Evolutionary conservation across 2,329 filamentous ascomycete genomes (phyloP).

Genomic region (Fusarium ambrosium): DNA sequence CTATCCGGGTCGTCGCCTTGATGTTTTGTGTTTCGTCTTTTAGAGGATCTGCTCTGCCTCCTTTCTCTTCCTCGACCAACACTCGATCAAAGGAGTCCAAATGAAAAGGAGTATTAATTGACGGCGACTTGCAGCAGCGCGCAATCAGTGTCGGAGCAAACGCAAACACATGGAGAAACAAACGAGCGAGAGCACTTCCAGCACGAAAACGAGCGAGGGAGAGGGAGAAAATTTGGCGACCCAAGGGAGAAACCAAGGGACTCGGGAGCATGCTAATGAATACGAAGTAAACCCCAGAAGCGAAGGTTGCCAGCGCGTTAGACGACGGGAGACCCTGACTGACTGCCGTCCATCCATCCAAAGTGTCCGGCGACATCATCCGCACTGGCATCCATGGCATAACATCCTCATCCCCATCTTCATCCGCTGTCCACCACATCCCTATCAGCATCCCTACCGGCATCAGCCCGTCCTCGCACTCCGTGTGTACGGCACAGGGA

Average conservation of each 20-base stretch:
- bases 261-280: constrained; percentile 31
- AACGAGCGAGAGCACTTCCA: constrained; percentile 8
- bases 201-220: constrained; percentile 19
- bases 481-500: constrained; percentile 35
- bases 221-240: constrained; percentile 13
- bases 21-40: constrained; percentile 27
- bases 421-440: constrained; percentile 30
- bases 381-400: neutral
- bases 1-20: constrained; percentile 7
- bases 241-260: constrained; percentile 35
- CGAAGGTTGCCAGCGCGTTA: constrained; percentile 32
- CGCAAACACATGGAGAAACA: neutral
- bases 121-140: constrained; percentile 8
- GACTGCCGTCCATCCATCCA: constrained; percentile 28
- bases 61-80: constrained; percentile 20
- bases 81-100: constrained; percentile 18
- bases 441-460: constrained; percentile 43
- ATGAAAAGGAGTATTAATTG: constrained; percentile 11
- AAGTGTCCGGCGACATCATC: constrained; percentile 14
- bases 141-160: constrained; percentile 8
- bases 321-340: constrained; percentile 28
- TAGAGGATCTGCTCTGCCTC: constrained; percentile 19
- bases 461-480: constrained; percentile 28
- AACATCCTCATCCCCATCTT: constrained; percentile 18
- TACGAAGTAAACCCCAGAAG: constrained; percentile 43